Evolutionary conservation across 768 basidiomycete genomes (phyloP), one percentile per base, ranked within the genome.

Genomic region (Lyophyllum decastes): DNA sequence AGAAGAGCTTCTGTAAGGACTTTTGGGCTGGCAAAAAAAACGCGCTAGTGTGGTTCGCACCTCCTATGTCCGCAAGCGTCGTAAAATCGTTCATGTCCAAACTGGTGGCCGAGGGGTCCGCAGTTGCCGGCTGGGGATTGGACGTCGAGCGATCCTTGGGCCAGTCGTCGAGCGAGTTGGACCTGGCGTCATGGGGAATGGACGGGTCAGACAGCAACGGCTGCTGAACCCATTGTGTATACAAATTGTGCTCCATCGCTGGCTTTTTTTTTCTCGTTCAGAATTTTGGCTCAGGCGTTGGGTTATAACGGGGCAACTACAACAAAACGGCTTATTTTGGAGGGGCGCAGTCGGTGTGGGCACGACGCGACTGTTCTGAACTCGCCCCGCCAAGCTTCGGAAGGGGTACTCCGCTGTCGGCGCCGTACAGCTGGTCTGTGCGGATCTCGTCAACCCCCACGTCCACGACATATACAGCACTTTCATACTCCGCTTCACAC

Each of bases 81-180:
- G 72, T 63, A 61, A 79, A 80, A 64, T 81, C 80, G 65, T 68
- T 66, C 51, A 80, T 70, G 60, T 79, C 78, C 63, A 78, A 53
- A 33, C 70, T 56, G 25, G 72, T 49, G 22, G 69, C 52, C 49
- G 71, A 38, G 50, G 71, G 62, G 55, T 62, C 61, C 61, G 64
- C 59, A 48, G 64, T 49, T 22, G 59, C 60, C 38, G 68, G 54
- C 59, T 68, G 62, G 33, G 61, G 33, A 25, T 61, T 62, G 40
- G 69, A 43, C 55, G 65, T 63, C 38, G 75, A 58, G 45, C 73
- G 76, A 49, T 81, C 78, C 70, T 82, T 81, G 55, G 72, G 52
- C 81, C 79, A 82, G 63, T 79, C 77, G 58, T 76, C 73, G 59
- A 71, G 61, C 47, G 73, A 54, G 30, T 70, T 54, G 43, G 64